Conservation (phyloP, 2,329 filamentous ascomycete species). For the Colletotrichum chrysophilum region DNA sequence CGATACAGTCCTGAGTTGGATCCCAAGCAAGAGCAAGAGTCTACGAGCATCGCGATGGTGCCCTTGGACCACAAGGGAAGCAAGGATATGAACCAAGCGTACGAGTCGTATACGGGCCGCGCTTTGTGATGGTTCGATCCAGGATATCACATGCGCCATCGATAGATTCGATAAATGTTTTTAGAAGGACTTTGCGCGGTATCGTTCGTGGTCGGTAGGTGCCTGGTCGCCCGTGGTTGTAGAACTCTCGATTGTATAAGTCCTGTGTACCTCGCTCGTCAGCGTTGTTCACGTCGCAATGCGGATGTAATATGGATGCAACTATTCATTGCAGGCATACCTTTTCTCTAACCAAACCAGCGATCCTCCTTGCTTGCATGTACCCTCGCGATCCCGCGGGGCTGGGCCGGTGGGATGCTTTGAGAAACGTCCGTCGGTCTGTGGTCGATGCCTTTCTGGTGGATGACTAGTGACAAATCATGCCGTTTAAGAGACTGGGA, state of each 20-base stretch:
- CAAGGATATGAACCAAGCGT: slow-evolving; percentile 26
- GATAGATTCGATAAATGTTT: neutral
- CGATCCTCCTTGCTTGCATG: neutral
- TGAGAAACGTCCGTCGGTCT: neutral
- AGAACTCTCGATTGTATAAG: fast-evolving
- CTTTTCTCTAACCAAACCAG: neutral
- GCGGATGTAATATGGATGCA: fast-evolving
- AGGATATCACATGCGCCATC: neutral
- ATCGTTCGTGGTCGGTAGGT: neutral
- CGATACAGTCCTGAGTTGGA: neutral
- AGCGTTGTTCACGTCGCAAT: neutral
- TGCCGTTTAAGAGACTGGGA: neutral
- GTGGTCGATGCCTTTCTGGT: neutral
- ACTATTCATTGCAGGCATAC: neutral
- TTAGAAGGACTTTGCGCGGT: fast-evolving
- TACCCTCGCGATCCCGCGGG: neutral
- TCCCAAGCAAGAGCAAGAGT: neutral
- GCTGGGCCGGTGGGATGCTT: neutral
- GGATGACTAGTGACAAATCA: neutral
- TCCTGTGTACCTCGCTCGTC: neutral
- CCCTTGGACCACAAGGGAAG: slow-evolving; percentile 23
- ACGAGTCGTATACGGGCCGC: slow-evolving; percentile 26
- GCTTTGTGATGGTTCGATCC: neutral
- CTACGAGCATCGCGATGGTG: slow-evolving; percentile 22
- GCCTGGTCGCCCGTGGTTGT: neutral